These are phyloP conservation scores for Clitopilus hobsonii DNA, from an alignment of 768 basidiomycete genomes.

Conservation along the genomic window DNA sequence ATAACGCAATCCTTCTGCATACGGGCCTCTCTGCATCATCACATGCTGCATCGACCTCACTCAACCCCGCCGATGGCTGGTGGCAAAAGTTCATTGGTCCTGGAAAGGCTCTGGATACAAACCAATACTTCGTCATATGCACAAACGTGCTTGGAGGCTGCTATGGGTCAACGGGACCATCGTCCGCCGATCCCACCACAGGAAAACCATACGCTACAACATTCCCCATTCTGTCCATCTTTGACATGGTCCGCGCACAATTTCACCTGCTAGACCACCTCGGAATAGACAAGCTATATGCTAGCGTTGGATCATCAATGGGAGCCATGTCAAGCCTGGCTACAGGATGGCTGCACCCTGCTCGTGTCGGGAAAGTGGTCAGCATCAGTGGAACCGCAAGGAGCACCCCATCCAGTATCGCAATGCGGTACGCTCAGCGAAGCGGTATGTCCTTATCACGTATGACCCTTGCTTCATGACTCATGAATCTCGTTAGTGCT, in stretches of 20 bases:
- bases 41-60: slow-evolving; percentile 79
- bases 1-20: slow-evolving; percentile 93
- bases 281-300: slow-evolving; percentile 81
- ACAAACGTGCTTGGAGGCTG: slow-evolving; percentile 97
- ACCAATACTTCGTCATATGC: slow-evolving; percentile 90
- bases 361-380: slow-evolving; percentile 84
- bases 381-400: slow-evolving; percentile 94
- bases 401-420: slow-evolving; percentile 87
- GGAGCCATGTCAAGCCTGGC: slow-evolving; percentile 98
- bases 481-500: slow-evolving; percentile 55
- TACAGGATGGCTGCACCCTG: slow-evolving; percentile 88
- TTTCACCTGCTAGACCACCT: slow-evolving; percentile 82
- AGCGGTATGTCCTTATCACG: slow-evolving; percentile 60
- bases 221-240: slow-evolving; percentile 89
- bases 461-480: slow-evolving; percentile 1
- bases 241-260: slow-evolving; percentile 97
- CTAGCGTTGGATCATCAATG: slow-evolving; percentile 94
- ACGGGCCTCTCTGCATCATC: slow-evolving; percentile 96
- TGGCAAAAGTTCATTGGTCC: slow-evolving; percentile 99
- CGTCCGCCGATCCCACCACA: slow-evolving; percentile 68
- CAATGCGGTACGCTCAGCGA: slow-evolving; percentile 94
- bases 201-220: slow-evolving; percentile 78
- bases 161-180: slow-evolving; percentile 96
- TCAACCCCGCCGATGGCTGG: slow-evolving; percentile 87
- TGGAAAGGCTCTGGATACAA: slow-evolving; percentile 88